Percentiles rank a stretch among this genome's conserved stretches.
phyloP scores from a whole-genome alignment of 768 basidiomycete genomes.

The Termitomyces sp. region DNA sequence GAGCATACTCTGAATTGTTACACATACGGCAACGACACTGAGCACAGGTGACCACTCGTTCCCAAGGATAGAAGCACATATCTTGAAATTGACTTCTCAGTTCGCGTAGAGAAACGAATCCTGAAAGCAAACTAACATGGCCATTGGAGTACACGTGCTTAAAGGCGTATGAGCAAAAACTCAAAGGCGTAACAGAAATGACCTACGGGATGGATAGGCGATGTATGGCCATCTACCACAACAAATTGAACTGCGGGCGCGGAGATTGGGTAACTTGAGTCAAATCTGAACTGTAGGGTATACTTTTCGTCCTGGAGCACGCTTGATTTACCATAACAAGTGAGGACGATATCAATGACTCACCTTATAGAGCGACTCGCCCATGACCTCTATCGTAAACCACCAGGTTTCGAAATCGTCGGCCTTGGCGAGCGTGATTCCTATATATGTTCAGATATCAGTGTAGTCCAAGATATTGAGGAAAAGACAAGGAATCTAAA shows the following conservation, averaged over 20 bases:
- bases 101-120: neutral
- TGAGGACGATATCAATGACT: conserved; percentile 5
- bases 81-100: conserved; percentile 35
- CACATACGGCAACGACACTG: conserved; percentile 74
- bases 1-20: conserved; percentile 89
- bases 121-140: conserved; percentile 44
- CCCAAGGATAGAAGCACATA: conserved; percentile 86
- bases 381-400: conserved; percentile 78
- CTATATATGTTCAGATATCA: conserved; percentile 26
- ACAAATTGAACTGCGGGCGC: conserved; percentile 87
- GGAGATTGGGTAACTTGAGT: conserved; percentile 77
- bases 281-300: conserved; percentile 79
- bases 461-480: neutral
- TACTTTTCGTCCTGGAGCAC: conserved; percentile 61
- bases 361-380: conserved; percentile 76
- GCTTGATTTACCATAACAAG: neutral
- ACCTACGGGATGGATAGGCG: conserved; percentile 79
- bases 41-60: conserved; percentile 90
- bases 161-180: conserved; percentile 4
- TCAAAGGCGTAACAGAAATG: neutral
- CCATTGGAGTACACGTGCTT: conserved; percentile 88
- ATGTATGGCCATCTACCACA: conserved; percentile 51
- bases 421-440: conserved; percentile 67
- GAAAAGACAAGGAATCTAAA: neutral
- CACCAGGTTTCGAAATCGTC: conserved; percentile 77